Evolutionary conservation across 1,284 basidiomycete species (phyloP).

Genomic region (Ceratobasidium sp.): DNA sequence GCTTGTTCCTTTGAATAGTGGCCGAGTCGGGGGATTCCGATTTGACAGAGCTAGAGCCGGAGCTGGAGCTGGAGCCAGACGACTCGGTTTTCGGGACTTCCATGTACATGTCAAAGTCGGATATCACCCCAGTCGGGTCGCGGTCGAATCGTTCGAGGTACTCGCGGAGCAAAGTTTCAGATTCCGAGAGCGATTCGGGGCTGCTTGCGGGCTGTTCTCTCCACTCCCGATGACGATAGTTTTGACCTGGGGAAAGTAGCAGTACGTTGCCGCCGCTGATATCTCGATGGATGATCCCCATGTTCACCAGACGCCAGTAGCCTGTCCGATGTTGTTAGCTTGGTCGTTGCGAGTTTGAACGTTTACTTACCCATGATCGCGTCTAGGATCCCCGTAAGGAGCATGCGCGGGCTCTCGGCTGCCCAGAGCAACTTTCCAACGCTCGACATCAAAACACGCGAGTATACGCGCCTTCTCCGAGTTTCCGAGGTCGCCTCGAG

Average conservation of each 20-base stretch:
- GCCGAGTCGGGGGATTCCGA: slow-evolving; percentile 4
- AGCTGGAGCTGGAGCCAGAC: background rate
- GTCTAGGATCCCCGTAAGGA: slow-evolving; percentile 23
- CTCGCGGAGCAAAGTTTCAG: slow-evolving; percentile 10
- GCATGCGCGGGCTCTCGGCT: slow-evolving; percentile 9
- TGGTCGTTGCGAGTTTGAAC: background rate
- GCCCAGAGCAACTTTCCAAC: slow-evolving; percentile 9
- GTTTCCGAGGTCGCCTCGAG: background rate
- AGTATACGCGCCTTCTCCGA: slow-evolving; percentile 14
- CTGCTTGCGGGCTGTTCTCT: background rate
- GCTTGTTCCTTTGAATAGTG: background rate
- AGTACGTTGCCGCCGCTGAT: slow-evolving; percentile 38
- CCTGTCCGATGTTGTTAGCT: background rate
- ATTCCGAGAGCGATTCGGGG: background rate
- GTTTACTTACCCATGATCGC: slow-evolving; percentile 16
- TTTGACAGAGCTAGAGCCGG: background rate
- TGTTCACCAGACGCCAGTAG: slow-evolving; percentile 35
- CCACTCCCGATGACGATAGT: background rate
- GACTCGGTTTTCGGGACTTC: slow-evolving; percentile 1
- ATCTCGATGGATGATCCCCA: slow-evolving; percentile 32
- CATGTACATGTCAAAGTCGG: slow-evolving; percentile 21
- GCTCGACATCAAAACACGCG: slow-evolving; percentile 33
- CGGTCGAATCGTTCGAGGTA: slow-evolving; percentile 1
- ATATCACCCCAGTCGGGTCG: slow-evolving; percentile 14
- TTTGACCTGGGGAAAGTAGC: slow-evolving; percentile 2